Percentiles rank a stretch among this genome's conserved stretches.
phyloP scores from a whole-genome alignment of 805 yeast genomes.

The Blastobotrys chiropterorum region DNA sequence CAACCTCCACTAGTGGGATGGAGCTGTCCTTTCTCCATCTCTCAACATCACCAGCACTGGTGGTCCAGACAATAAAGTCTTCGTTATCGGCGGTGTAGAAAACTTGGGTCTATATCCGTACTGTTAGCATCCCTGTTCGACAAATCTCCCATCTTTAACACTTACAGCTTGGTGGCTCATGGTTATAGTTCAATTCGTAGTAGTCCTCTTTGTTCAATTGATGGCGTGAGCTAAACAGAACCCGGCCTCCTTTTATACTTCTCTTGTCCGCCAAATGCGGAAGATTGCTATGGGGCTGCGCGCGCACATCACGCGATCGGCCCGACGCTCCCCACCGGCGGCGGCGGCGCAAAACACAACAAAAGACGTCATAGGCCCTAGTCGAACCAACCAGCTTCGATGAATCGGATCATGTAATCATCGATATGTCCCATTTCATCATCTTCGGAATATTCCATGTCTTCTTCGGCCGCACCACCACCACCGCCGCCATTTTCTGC shows the following conservation, averaged over 20 bases:
- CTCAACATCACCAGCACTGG: slow-evolving; percentile 43
- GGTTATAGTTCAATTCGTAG: not conserved
- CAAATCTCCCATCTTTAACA: not conserved
- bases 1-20: slow-evolving; percentile 54
- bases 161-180: not conserved
- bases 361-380: not conserved
- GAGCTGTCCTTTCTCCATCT: slow-evolving; percentile 42
- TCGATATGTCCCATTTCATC: slow-evolving; percentile 70
- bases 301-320: not conserved
- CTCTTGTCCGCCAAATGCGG: not conserved
- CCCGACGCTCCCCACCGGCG: not conserved
- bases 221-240: too few relatives aligned
- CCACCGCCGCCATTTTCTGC: slow-evolving; percentile 5
- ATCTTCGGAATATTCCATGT: slow-evolving; percentile 44
- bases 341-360: too few relatives aligned
- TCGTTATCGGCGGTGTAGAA: slow-evolving; percentile 52
- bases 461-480: slow-evolving; percentile 4
- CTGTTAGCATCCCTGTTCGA: not conserved
- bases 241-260: not conserved
- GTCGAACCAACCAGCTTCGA: slow-evolving; percentile 73
- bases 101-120: slow-evolving; percentile 33
- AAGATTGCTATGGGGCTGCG: not conserved
- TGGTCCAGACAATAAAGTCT: slow-evolving; percentile 64
- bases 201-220: not conserved
- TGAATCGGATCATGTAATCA: slow-evolving; percentile 90